Evolutionary conservation across 2,329 filamentous ascomycete genomes (phyloP).

Genomic region (Cryphonectria japonica): DNA sequence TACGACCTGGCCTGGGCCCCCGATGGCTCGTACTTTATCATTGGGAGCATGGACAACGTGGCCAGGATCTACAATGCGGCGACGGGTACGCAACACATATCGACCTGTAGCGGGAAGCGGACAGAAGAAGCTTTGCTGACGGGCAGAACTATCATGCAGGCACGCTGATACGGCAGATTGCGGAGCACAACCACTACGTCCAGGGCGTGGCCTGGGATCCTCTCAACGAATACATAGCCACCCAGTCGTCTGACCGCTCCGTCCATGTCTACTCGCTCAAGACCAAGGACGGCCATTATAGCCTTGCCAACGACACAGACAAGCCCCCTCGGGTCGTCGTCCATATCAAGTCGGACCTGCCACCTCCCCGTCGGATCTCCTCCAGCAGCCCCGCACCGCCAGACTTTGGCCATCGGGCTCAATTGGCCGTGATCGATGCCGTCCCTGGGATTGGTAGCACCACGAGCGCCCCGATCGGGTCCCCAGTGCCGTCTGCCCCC

Average conservation of each 20-base stretch:
- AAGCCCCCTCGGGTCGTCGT: constrained; percentile 81
- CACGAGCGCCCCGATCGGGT: constrained; percentile 63
- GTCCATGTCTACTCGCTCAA: constrained; percentile 97
- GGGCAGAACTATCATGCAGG: constrained; percentile 40
- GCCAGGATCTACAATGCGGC: constrained; percentile 95
- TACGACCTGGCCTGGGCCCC: constrained; percentile 99
- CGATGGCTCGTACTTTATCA: constrained; percentile 95
- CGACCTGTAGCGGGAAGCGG: neutral
- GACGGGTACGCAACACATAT: constrained; percentile 62
- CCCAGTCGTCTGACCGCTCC: constrained; percentile 95
- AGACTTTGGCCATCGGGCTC: constrained; percentile 71
- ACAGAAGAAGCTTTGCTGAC: constrained; percentile 7
- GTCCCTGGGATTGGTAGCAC: constrained; percentile 41
- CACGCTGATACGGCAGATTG: constrained; percentile 83
- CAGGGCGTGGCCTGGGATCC: constrained; percentile 99
- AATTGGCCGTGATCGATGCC: constrained; percentile 60
- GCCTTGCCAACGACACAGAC: constrained; percentile 64
- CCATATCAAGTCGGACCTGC: constrained; percentile 83
- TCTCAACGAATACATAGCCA: constrained; percentile 95
- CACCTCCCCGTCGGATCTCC: constrained; percentile 77
- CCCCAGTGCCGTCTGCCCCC: constrained; percentile 86
- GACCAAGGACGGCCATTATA: constrained; percentile 95
- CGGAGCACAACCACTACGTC: constrained; percentile 97
- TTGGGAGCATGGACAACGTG: constrained; percentile 98
- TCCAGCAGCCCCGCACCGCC: constrained; percentile 91